Percentiles rank a stretch among this genome's conserved stretches.
Evolutionary conservation across 106 monocot species (phyloP).

Genomic region (Allium fistulosum): DNA sequence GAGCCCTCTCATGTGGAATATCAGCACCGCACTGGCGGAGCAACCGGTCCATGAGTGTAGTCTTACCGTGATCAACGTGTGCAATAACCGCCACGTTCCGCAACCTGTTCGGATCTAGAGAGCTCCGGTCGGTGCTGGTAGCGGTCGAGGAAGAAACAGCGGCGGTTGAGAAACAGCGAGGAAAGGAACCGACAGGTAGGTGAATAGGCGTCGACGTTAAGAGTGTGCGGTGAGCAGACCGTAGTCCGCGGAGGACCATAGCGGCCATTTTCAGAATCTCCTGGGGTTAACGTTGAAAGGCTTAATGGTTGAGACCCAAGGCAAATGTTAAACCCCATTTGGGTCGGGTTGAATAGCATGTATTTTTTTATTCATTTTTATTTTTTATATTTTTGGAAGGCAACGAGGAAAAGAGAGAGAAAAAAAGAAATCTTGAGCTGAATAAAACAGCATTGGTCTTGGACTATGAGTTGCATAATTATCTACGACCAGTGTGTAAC

Average conservation of each 20-base stretch:
- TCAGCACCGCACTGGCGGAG: slow-evolving; percentile 97
- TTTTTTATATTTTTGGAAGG: no score
- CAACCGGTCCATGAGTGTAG: slow-evolving; percentile 95
- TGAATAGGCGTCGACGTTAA: neutral
- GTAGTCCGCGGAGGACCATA: slow-evolving; percentile 6
- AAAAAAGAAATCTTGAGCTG: no score
- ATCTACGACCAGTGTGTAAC: no score
- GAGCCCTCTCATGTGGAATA: slow-evolving; percentile 80
- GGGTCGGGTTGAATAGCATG: no score
- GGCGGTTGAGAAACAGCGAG: slow-evolving; percentile 28
- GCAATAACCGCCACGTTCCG: slow-evolving; percentile 98
- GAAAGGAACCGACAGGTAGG: neutral
- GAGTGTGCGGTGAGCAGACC: slow-evolving; percentile 19
- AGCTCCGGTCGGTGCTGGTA: slow-evolving; percentile 16
- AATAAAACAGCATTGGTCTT: no score
- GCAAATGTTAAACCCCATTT: no score
- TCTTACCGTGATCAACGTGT: slow-evolving; percentile 98
- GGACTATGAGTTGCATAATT: no score
- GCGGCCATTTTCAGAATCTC: slow-evolving; percentile 4
- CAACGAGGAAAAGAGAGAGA: no score
- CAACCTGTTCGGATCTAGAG: slow-evolving; percentile 53
- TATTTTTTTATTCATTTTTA: no score
- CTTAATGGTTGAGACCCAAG: no score
- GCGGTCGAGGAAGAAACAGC: slow-evolving; percentile 15
- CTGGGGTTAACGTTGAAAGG: no score